These are phyloP conservation scores for Calcarisporium arbuscula DNA, from an alignment of 2,329 filamentous ascomycete species.

Conservation along the genomic window DNA sequence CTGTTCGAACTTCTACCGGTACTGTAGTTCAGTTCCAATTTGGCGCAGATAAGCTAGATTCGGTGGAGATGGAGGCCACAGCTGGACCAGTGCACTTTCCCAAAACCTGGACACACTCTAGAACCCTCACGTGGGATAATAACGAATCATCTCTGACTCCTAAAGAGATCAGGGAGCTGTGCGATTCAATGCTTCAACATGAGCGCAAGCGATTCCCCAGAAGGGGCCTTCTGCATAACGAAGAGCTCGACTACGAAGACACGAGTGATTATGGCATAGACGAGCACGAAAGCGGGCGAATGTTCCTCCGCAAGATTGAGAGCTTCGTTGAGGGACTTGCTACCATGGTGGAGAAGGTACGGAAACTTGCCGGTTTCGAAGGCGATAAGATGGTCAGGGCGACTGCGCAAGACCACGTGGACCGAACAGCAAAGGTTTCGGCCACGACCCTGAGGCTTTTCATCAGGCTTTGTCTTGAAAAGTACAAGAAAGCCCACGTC, in stretches of 20 bases:
- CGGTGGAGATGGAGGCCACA: constrained; percentile 94
- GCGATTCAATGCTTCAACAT: constrained; percentile 58
- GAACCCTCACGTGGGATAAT: constrained; percentile 74
- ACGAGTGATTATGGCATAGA: constrained; percentile 63
- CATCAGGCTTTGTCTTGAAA: constrained; percentile 74
- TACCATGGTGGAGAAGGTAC: constrained; percentile 50
- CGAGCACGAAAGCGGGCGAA: constrained; percentile 74
- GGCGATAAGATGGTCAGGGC: constrained; percentile 14
- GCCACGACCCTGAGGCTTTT: constrained; percentile 66
- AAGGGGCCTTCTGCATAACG: constrained; percentile 54
- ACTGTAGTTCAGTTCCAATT: constrained; percentile 96
- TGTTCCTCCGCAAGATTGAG: constrained; percentile 74
- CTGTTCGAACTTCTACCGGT: constrained; percentile 83
- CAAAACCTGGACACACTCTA: constrained; percentile 78
- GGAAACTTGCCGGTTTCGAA: constrained; percentile 45
- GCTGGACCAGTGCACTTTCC: constrained; percentile 89
- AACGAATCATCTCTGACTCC: constrained; percentile 66
- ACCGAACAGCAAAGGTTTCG: constrained; percentile 81
- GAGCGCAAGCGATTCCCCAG: constrained; percentile 61
- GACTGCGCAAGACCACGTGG: constrained; percentile 25
- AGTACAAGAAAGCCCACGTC: constrained; percentile 85
- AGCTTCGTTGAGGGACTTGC: constrained; percentile 62
- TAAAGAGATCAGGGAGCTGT: constrained; percentile 63
- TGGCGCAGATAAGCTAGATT: constrained; percentile 90
- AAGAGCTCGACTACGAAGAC: constrained; percentile 64